These are phyloP conservation scores for Parastagonospora nodorum DNA, from an alignment of 2,329 filamentous ascomycete species.

Conservation along the genomic window DNA sequence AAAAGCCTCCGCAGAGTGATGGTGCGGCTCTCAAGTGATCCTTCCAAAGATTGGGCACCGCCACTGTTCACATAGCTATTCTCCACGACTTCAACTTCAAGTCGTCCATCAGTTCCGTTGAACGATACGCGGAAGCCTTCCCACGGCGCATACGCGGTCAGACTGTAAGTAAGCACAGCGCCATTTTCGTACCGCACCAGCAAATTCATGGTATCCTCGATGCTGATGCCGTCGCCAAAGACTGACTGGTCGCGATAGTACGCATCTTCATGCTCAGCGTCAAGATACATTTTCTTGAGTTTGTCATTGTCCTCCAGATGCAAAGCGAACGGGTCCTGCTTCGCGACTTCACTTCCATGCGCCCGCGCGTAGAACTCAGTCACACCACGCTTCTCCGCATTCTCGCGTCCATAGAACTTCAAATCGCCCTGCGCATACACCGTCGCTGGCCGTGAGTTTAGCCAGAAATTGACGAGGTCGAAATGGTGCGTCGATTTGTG, in stretches of 20 bases:
- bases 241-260: slow-evolving; percentile 68
- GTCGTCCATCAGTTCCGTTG: slow-evolving; percentile 62
- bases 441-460: slow-evolving; percentile 59
- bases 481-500: slow-evolving; percentile 70
- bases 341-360: slow-evolving; percentile 57
- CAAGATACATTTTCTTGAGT: slow-evolving; percentile 64
- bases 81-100: slow-evolving; percentile 67
- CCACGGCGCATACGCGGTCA: slow-evolving; percentile 67
- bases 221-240: slow-evolving; percentile 67
- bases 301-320: slow-evolving; percentile 59
- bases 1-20: slow-evolving; percentile 61
- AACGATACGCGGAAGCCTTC: slow-evolving; percentile 64
- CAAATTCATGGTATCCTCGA: slow-evolving; percentile 68
- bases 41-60: slow-evolving; percentile 61
- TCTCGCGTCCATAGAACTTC: slow-evolving; percentile 65
- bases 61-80: slow-evolving; percentile 64
- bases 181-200: slow-evolving; percentile 63
- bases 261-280: slow-evolving; percentile 67
- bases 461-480: slow-evolving; percentile 68
- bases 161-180: slow-evolving; percentile 63
- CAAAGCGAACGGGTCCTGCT: slow-evolving; percentile 63
- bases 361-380: slow-evolving; percentile 58
- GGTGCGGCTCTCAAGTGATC: slow-evolving; percentile 56
- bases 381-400: slow-evolving; percentile 61
- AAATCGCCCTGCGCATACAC: slow-evolving; percentile 65